Percentiles rank a stretch among this genome's conserved stretches.
These are phyloP conservation scores for Ophiosphaerella korrae DNA, from an alignment of 2,329 filamentous ascomycete genomes.

Conservation along the genomic window DNA sequence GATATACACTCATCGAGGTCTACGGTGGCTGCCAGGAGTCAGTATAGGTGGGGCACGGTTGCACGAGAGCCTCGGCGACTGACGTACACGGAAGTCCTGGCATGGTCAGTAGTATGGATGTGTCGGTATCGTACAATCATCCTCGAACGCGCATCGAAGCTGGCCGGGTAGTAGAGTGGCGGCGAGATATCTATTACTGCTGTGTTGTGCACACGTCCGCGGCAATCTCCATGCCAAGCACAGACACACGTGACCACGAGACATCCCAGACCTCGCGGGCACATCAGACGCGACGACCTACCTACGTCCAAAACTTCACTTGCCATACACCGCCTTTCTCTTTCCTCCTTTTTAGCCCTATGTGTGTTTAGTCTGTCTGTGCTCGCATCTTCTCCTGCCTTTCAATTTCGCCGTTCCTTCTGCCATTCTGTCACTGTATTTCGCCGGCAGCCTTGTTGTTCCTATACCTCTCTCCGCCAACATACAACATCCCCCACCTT, in stretches of 20 bases:
- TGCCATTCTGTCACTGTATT: slow-evolving; percentile 9
- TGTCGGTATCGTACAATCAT: slow-evolving; percentile 50
- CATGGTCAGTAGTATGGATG: slow-evolving; percentile 46
- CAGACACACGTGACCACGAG: slow-evolving; percentile 19
- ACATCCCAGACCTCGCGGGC: not conserved
- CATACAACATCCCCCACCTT: not conserved
- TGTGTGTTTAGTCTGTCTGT: not conserved
- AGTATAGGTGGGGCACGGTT: slow-evolving; percentile 15
- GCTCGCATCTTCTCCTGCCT: not conserved
- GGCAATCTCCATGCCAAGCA: slow-evolving; percentile 22
- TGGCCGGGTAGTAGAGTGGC: slow-evolving; percentile 9
- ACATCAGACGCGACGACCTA: no score
- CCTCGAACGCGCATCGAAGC: slow-evolving; percentile 40
- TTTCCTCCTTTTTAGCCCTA: not conserved
- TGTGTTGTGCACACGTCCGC: slow-evolving; percentile 10
- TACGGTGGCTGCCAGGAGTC: slow-evolving; percentile 72
- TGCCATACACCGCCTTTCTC: not conserved
- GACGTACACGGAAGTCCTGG: slow-evolving; percentile 57
- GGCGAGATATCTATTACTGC: slow-evolving; percentile 11
- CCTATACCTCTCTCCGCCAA: slow-evolving; percentile 8
- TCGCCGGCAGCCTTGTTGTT: slow-evolving; percentile 22
- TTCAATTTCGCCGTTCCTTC: slow-evolving; percentile 10
- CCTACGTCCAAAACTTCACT: no score
- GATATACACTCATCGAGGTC: slow-evolving; percentile 98
- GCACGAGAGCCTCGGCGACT: slow-evolving; percentile 10